Evolutionary conservation across 1,284 basidiomycete species (phyloP), one percentile per base, ranked within the genome.

Genomic region (Apiotrichum sp.): DNA sequence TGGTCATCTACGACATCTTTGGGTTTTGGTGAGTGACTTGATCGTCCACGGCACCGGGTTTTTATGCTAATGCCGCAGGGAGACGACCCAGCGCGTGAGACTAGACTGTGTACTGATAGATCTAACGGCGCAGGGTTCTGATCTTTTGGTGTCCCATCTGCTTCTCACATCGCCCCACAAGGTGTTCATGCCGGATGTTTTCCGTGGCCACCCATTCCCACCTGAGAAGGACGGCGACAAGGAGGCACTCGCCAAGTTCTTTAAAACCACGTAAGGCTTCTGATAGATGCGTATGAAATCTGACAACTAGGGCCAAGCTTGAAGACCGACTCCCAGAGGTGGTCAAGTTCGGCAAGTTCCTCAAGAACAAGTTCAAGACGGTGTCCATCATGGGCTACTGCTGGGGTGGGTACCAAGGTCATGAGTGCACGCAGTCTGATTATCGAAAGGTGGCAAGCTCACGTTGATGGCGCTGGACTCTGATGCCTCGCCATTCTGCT

Each of bases 1-100:
- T 73, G 1, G 68, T 70, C 35, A 60, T 71, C 33, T 74, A 76
- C 58, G 74, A 74, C 57, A 66, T 73, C 57, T 73, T 73, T 55
- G 71, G 71, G 2, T 71, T 73, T 53, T 72, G 71, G 70, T 68
- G 50, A 59, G 67, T 57, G 33, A 5, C 31, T 22, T 22, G 22
- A 22, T 22, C 22, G 22, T 22, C 22, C 22, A 22, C 22, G 22
- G 22, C 22, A 22, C 22, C 22, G 22, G 22, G 22, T 22, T 22
- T 22, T 22, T 22, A 22, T 22, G 56, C 59, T 65, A 50, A 65
- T 50, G 32, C 54, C 58, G 6, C 45, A 71, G 70, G 70, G 71
- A 73, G 56, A 72, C 71, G 6, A 71, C 71, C 4, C 61, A 65
- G 52, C 52, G 63, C 13, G 70, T 71, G 32, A 11, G 50, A 46